Evolutionary conservation across 208 protist species (phyloP).

Genomic region (Trypanosoma cruzi): DNA sequence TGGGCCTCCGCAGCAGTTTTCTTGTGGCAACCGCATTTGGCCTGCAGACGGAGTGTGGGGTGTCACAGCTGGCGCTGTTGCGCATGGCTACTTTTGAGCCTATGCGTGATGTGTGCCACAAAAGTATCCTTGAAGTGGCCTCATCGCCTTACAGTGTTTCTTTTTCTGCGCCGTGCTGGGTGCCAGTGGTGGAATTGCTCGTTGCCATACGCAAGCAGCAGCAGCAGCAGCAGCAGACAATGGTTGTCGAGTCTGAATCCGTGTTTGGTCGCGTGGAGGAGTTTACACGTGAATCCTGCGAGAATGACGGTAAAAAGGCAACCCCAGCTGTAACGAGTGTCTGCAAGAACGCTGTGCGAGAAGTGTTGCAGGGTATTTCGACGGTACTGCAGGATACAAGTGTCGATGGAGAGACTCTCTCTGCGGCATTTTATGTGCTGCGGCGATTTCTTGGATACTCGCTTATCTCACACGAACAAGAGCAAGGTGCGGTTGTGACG

Average conservation of each 20-base stretch:
- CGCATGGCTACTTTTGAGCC: slow-evolving; percentile 54
- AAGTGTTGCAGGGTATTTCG: slow-evolving; percentile 56
- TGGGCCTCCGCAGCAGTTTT: slow-evolving; percentile 73
- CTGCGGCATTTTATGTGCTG: slow-evolving; percentile 56
- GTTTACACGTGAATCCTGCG: slow-evolving; percentile 59
- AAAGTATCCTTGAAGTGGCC: slow-evolving; percentile 65
- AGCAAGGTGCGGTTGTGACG: slow-evolving; percentile 35
- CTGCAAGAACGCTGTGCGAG: slow-evolving; percentile 33
- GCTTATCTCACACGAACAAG: slow-evolving; percentile 50
- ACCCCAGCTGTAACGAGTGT: not conserved
- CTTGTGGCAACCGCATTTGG: slow-evolving; percentile 73
- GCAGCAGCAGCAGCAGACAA: slow-evolving; percentile 30
- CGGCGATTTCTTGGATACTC: slow-evolving; percentile 69
- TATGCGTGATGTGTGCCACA: slow-evolving; percentile 50
- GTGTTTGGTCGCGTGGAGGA: slow-evolving; percentile 75
- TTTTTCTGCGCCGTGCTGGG: slow-evolving; percentile 78
- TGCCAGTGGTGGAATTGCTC: slow-evolving; percentile 59
- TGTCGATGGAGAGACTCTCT: slow-evolving; percentile 48
- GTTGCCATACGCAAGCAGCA: slow-evolving; percentile 43
- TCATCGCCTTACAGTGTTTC: slow-evolving; percentile 62
- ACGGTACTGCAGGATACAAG: slow-evolving; percentile 38
- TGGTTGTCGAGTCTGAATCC: slow-evolving; percentile 48
- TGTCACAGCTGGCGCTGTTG: slow-evolving; percentile 66
- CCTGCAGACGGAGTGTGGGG: slow-evolving; percentile 79
- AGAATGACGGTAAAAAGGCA: not conserved